Evolutionary conservation across 805 yeast species (phyloP).

Genomic region (Crinitomyces ghanaensis): DNA sequence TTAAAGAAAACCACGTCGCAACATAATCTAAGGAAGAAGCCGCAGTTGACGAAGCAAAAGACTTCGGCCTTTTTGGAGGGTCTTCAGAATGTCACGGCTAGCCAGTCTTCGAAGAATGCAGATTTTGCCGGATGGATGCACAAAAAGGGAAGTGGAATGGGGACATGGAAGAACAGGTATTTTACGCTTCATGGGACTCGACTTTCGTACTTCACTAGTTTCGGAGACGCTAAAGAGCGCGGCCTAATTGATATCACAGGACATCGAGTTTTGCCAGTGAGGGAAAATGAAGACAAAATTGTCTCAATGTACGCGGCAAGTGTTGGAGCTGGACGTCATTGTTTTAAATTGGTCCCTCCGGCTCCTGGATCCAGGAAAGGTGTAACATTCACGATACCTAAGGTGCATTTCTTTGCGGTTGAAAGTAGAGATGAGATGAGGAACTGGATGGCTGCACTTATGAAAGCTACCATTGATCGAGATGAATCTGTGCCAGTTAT

Average conservation of each 20-base stretch:
- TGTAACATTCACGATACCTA: constrained; percentile 90
- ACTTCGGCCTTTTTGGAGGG: constrained; percentile 57
- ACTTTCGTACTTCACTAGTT: constrained; percentile 70
- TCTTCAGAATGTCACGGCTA: constrained; percentile 61
- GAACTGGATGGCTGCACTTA: constrained; percentile 86
- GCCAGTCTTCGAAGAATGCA: constrained; percentile 65
- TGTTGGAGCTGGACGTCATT: constrained; percentile 86
- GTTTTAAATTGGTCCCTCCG: constrained; percentile 86
- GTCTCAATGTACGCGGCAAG: constrained; percentile 85
- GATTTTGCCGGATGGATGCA: constrained; percentile 92
- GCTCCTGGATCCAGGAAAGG: constrained; percentile 96
- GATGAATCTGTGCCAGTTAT: constrained; percentile 89
- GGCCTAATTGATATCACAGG: constrained; percentile 95
- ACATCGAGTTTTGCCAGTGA: constrained; percentile 76
- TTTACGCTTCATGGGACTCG: constrained; percentile 89
- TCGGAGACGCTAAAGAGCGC: constrained; percentile 72
- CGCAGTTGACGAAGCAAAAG: constrained; percentile 22
- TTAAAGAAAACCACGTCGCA: constrained; percentile 43
- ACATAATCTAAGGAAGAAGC: constrained; percentile 24
- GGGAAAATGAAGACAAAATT: constrained; percentile 67
- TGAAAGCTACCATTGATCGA: constrained; percentile 92
- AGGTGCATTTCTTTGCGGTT: constrained; percentile 91
- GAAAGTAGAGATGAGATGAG: constrained; percentile 87
- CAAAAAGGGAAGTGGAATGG: constrained; percentile 76
- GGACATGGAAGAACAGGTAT: constrained; percentile 84